Base-by-base conservation (phyloP, 73 alveolate species). In the Stentor coeruleus region DNA sequence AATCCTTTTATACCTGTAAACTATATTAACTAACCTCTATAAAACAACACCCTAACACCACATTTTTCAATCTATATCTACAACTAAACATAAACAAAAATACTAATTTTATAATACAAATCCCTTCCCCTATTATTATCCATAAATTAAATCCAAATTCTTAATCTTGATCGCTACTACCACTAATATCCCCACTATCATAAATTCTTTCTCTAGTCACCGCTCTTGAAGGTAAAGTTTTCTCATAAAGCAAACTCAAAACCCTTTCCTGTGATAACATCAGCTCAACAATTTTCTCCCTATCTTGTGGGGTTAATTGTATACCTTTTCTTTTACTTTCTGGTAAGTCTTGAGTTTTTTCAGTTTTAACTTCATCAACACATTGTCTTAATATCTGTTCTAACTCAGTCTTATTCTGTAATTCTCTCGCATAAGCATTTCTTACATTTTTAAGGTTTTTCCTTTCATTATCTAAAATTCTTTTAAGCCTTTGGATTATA, bases 201-300 rank as follows among this genome's bases (percentile, higher is more conserved):
- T 66, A 20, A 20, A 66, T 20, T 33, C 33, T 66, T 66, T 66
- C 79, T 26, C 83, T 31, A 37, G 83, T 75, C 35, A 37, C 85
- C 38, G 85, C 77, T 59, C 90, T 59, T 14, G 96, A 82, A 6
- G 93, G 96, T 86, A 90, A 87, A 6, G 96, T 90, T 82, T 90
- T 90, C 57, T 90, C 95, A 76, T 90, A 90, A 11, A 90, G 85
- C 59, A 90, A 76, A 26, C 84, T 72, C 3, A 90, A 80, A 38
- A 90, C 95, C 58, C 92, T 83, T 75, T 90, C 96, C 79, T 90
- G 90, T 15, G 87, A 55, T 58, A 90, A 82, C 15, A 90, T 84
- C 59, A 90, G 85, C 39, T 90, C 96, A 39, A 90, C 87, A 33
- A 90, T 91, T 87, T 92, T 82, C 81, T 90, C 96, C 39, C 96